Percentiles rank a stretch among this genome's conserved stretches.
phyloP scores from a whole-genome alignment of 345 rosid genomes.

The Noccaea caerulescens region DNA sequence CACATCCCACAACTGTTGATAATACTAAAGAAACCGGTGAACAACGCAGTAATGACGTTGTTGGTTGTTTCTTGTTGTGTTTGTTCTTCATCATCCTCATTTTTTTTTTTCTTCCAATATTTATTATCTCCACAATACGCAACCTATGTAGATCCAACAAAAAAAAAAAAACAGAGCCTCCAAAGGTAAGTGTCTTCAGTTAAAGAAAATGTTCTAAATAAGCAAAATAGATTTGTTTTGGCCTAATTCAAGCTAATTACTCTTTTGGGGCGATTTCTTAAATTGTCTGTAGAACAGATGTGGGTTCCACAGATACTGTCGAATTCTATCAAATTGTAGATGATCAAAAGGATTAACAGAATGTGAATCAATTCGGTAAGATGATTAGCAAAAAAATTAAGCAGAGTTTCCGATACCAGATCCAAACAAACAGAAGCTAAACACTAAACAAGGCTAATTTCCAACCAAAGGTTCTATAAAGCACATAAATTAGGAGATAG shows the following conservation, averaged over 20 bases:
- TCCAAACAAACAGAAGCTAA: slow-evolving; percentile 25
- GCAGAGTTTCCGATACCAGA: slow-evolving; percentile 13
- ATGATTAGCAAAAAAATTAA: slow-evolving; percentile 1
- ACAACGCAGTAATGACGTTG: slow-evolving; percentile 51
- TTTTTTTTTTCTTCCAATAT: slow-evolving; percentile 50
- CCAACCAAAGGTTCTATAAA: not conserved
- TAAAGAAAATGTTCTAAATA: slow-evolving; percentile 23
- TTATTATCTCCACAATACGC: slow-evolving; percentile 35
- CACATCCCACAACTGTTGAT: slow-evolving; percentile 71
- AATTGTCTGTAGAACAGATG: slow-evolving; percentile 2
- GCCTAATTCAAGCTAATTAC: slow-evolving; percentile 15
- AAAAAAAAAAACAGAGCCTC: not conserved
- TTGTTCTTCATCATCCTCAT: slow-evolving; percentile 60
- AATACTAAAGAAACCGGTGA: slow-evolving; percentile 51
- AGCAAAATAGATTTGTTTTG: not conserved
- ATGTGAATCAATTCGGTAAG: not conserved
- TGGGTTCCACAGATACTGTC: slow-evolving; percentile 17
- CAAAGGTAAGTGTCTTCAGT: not conserved
- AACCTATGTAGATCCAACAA: slow-evolving; percentile 30
- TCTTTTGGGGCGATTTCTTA: slow-evolving; percentile 11
- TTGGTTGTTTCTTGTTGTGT: slow-evolving; percentile 63
- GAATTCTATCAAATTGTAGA: slow-evolving; percentile 24
- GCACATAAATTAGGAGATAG: not conserved
- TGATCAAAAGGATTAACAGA: slow-evolving; percentile 6
- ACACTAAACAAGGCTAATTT: slow-evolving; percentile 17